phyloP scores from a whole-genome alignment of 805 yeast genomes.

The Saturnispora sekii region DNA sequence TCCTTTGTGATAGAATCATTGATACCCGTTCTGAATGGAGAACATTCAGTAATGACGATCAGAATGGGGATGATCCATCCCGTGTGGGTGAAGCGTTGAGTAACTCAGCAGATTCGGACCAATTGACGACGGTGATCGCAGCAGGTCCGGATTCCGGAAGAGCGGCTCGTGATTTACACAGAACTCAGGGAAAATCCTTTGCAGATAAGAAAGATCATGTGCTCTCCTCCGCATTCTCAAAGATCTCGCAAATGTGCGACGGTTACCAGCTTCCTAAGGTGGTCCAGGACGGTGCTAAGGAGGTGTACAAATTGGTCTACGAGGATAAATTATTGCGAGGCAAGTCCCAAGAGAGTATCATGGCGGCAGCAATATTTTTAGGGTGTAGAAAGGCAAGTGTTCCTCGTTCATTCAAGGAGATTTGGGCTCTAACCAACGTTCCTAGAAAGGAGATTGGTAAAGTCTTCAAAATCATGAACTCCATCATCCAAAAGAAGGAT shows the following conservation, averaged over 20 bases:
- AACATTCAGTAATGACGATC: slow-evolving; percentile 95
- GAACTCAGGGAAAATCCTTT: slow-evolving; percentile 79
- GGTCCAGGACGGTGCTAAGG: slow-evolving; percentile 96
- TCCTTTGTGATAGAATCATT: slow-evolving; percentile 81
- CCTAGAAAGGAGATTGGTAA: slow-evolving; percentile 92
- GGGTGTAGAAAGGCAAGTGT: slow-evolving; percentile 93
- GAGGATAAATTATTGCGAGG: slow-evolving; percentile 83
- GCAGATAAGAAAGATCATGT: slow-evolving; percentile 86
- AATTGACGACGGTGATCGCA: slow-evolving; percentile 86
- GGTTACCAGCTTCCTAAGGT: slow-evolving; percentile 91
- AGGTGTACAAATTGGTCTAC: slow-evolving; percentile 83
- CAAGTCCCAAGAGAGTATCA: slow-evolving; percentile 83
- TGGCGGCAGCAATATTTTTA: slow-evolving; percentile 92
- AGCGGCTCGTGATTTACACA: slow-evolving; percentile 78
- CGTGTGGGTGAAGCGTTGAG: slow-evolving; percentile 99
- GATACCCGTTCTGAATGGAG: slow-evolving; percentile 98
- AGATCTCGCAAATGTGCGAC: slow-evolving; percentile 92
- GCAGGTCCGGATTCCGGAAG: slow-evolving; percentile 78
- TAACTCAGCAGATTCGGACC: slow-evolving; percentile 84
- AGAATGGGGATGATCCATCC: slow-evolving; percentile 95
- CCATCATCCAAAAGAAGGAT: slow-evolving; percentile 46
- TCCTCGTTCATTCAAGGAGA: slow-evolving; percentile 91
- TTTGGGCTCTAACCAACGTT: slow-evolving; percentile 88
- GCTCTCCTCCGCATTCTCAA: slow-evolving; percentile 78
- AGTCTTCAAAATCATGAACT: slow-evolving; percentile 74